Conservation (phyloP, 495 filamentous ascomycete genomes). For the Penicillium riverlandense region DNA sequence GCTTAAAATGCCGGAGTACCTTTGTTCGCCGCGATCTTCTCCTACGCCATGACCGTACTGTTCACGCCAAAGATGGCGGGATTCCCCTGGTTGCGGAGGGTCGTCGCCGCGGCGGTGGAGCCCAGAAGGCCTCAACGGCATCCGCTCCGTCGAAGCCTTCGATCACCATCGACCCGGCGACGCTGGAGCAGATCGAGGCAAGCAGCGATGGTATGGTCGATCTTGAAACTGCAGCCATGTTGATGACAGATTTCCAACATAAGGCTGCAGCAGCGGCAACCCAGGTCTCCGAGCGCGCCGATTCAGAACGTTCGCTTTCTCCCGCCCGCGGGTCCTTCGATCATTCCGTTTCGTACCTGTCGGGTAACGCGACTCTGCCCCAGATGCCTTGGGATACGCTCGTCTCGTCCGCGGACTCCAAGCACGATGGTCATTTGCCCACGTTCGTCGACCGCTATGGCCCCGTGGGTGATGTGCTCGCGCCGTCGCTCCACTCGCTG, state of each 20-base stretch:
- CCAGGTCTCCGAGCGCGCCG: constrained; percentile 63
- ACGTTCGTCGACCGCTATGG: constrained; percentile 61
- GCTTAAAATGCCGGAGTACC: constrained; percentile 94
- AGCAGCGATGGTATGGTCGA: constrained; percentile 93
- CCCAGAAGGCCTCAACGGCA: constrained; percentile 55
- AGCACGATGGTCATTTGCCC: constrained; percentile 33
- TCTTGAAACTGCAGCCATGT: constrained; percentile 96
- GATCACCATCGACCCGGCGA: constrained; percentile 77
- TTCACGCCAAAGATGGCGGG: constrained; percentile 97
- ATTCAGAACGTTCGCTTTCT: constrained; percentile 50
- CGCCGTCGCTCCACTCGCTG: constrained; percentile 30
- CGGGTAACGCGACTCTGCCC: constrained; percentile 70
- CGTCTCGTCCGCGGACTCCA: constrained; percentile 57
- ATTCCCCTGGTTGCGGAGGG: constrained; percentile 90
- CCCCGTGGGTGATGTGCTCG: constrained; percentile 43
- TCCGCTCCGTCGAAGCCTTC: constrained; percentile 72
- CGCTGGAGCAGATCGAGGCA: constrained; percentile 90
- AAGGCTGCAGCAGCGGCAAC: constrained; percentile 85
- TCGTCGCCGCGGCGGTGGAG: constrained; percentile 69
- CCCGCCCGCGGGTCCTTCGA: constrained; percentile 59
- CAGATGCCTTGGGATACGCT: constrained; percentile 89
- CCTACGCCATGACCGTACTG: constrained; percentile 93
- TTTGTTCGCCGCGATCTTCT: constrained; percentile 96
- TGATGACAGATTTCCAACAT: constrained; percentile 98
- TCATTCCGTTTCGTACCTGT: constrained; percentile 47